Base-by-base conservation (phyloP, 106 monocot genomes). In the Phalaenopsis equestris region DNA sequence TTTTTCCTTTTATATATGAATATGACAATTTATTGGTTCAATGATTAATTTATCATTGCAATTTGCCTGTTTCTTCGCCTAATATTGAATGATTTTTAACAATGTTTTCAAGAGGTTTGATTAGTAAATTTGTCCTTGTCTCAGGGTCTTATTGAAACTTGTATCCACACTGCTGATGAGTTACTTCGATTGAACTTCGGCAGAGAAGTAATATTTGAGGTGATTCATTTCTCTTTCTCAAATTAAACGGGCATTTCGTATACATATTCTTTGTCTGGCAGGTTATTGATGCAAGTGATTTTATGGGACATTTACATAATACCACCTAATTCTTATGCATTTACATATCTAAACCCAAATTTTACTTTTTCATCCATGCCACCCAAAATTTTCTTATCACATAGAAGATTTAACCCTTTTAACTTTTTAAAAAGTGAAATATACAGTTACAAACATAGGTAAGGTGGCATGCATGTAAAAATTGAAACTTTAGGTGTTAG, bases 131-230 rank as follows among this genome's bases (percentile, higher is more conserved):
- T 52, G 52, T 3, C 21, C 21, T 2, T 72, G 73, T 76, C 9
- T 21, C 89, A 94, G 97, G 72, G 70, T 73, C 89, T 98, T 19
- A 75, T 98, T 57, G 85, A 84, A 56, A 83, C 82, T 38, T 94
- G 92, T 76, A 92, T 83, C 14, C 83, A 85, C 67, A 85, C 86
- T 84, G 76, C 74, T 67, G 86, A 81, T 39, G 94, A 89, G 80
- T 79, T 94, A 57, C 88, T 98, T 67, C 80, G 76, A 48, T 92
- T 94, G 78, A 92, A 94, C 79, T 92, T 94, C 78, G 94, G 92
- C 76, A 90, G 81, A 83, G 97, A 98, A 83, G 90, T 92, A 52
- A 76, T 94, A 23, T 92, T 88, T 76, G 94, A 94, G 94, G 97
- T 98, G 73, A 79, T 56, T 11, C 37, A 52, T 38, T 61, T 79